Evolutionary conservation across 495 filamentous ascomycete genomes (phyloP).

Genomic region (Ramalina intermedia): DNA sequence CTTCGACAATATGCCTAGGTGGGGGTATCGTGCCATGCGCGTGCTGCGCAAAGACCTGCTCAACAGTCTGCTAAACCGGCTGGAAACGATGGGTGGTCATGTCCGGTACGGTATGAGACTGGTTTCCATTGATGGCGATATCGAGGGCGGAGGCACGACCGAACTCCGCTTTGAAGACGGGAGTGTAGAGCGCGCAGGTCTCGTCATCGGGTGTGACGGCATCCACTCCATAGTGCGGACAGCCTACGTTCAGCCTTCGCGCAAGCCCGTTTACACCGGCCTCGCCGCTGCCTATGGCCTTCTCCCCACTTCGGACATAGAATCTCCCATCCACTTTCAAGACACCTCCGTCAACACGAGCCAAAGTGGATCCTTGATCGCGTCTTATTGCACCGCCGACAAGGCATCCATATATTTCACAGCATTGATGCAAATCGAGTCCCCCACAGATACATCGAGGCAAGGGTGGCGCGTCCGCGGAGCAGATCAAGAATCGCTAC

Average conservation of each 20-base stretch:
- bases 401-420: not conserved
- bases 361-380: not conserved
- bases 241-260: not conserved
- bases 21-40: not conserved
- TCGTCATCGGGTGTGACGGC: not conserved
- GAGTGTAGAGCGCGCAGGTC: not conserved
- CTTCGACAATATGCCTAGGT: not conserved
- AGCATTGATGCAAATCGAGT: not conserved
- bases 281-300: not conserved
- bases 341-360: not conserved
- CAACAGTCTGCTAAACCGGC: not conserved
- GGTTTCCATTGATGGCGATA: not conserved
- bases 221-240: not conserved
- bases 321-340: not conserved
- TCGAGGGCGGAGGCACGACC: not conserved
- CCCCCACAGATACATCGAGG: not conserved
- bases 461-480: not conserved
- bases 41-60: not conserved
- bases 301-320: not conserved
- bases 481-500: not conserved
- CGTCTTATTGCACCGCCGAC: not conserved
- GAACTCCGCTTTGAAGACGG: not conserved
- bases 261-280: not conserved
- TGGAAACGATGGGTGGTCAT: not conserved
- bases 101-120: not conserved